These are phyloP conservation scores for Pestalotiopsis sp. DNA, from an alignment of 2,329 filamentous ascomycete species.

Conservation along the genomic window DNA sequence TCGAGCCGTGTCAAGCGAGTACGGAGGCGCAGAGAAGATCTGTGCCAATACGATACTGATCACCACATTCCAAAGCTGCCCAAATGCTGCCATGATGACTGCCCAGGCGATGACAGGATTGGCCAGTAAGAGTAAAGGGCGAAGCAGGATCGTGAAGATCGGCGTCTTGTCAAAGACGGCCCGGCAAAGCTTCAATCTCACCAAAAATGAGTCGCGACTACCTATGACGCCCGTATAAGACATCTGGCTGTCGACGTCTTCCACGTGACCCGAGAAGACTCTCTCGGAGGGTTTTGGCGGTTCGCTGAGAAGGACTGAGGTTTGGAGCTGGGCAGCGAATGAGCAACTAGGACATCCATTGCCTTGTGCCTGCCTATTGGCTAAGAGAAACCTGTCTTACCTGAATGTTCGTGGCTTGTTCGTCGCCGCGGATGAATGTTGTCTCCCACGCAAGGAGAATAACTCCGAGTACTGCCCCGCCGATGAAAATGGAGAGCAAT, in stretches of 20 bases:
- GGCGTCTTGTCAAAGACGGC: background rate
- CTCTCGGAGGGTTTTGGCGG: no score
- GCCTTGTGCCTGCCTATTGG: background rate
- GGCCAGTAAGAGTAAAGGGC: background rate
- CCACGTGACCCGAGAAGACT: no score
- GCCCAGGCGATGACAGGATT: background rate
- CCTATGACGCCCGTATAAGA: background rate
- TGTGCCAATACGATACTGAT: background rate
- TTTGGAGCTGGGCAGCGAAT: background rate
- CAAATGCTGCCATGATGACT: background rate
- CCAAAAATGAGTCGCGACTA: background rate
- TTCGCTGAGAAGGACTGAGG: no score
- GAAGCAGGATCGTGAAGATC: background rate
- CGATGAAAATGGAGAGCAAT: background rate
- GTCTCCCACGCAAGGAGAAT: background rate
- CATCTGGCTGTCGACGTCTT: no score
- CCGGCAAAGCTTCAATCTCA: background rate
- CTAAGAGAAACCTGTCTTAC: background rate
- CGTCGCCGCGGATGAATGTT: background rate
- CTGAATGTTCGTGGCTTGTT: background rate
- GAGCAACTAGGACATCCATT: background rate
- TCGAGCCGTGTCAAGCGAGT: background rate
- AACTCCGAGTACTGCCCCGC: background rate
- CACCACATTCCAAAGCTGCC: background rate
- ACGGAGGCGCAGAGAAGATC: background rate